Evolutionary conservation across 176 grass and related monocot species (phyloP).

Genomic region (Thinopyrum elongatum): DNA sequence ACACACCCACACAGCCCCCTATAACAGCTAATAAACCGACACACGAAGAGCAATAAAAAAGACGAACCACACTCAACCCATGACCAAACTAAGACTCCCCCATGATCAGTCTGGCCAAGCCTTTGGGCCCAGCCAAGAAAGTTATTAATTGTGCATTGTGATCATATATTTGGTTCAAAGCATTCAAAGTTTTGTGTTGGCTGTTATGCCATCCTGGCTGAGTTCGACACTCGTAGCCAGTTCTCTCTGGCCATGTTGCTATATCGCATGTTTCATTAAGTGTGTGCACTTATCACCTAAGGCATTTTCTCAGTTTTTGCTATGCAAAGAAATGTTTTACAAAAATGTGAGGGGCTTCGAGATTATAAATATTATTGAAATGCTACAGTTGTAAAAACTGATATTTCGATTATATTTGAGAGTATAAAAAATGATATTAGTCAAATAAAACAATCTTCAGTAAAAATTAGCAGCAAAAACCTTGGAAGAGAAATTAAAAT

Average conservation of each 20-base stretch:
- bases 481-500: background rate
- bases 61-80: too few relatives aligned
- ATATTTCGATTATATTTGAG: background rate
- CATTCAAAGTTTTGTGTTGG: background rate
- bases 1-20: too few relatives aligned
- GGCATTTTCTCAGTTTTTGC: background rate
- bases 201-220: background rate
- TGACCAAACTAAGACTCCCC: too few relatives aligned
- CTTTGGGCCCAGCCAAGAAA: background rate
- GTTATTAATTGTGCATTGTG: background rate
- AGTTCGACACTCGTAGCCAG: background rate
- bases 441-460: background rate
- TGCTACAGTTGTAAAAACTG: background rate
- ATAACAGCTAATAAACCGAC: too few relatives aligned
- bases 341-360: slow-evolving; percentile 5
- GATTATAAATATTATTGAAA: background rate
- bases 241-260: slow-evolving; percentile 9
- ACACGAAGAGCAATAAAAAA: too few relatives aligned
- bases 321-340: background rate
- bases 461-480: background rate
- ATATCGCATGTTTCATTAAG: slow-evolving; percentile 11
- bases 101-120: too few relatives aligned
- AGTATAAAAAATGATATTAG: background rate
- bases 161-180: background rate
- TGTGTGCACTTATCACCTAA: background rate